These are phyloP conservation scores for Russula griseocarnosa DNA, from an alignment of 768 basidiomycete genomes.

Conservation along the genomic window DNA sequence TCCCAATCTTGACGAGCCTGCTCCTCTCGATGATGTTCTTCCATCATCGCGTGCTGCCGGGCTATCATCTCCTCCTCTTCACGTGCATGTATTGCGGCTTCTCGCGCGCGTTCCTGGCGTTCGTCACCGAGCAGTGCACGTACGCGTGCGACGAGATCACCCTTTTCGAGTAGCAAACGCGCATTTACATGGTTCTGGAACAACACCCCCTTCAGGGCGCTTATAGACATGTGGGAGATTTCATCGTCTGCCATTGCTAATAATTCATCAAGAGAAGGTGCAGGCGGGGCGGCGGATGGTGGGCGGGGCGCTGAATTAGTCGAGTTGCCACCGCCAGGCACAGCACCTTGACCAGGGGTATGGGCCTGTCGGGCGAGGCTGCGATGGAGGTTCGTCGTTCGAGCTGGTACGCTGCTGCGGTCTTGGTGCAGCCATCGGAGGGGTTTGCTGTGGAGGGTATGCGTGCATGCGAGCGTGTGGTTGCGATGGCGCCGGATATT, in stretches of 20 bases:
- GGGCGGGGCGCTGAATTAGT: slow-evolving; percentile 5
- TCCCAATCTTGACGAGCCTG: slow-evolving; percentile 30
- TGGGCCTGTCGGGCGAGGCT: slow-evolving; percentile 10
- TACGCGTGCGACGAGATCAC: slow-evolving; percentile 74
- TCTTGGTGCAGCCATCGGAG: slow-evolving; percentile 15
- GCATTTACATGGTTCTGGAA: slow-evolving; percentile 73
- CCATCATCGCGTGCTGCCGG: slow-evolving; percentile 27
- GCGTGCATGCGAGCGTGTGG: slow-evolving; percentile 27
- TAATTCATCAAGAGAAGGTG: slow-evolving; percentile 66
- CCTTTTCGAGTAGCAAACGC: slow-evolving; percentile 76
- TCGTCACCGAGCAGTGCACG: slow-evolving; percentile 61
- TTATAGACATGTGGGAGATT: slow-evolving; percentile 60
- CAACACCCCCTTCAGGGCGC: slow-evolving; percentile 71
- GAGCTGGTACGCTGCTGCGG: slow-evolving; percentile 2
- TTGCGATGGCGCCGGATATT: slow-evolving; percentile 30
- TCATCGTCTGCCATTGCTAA: slow-evolving; percentile 55
- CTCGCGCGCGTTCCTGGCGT: slow-evolving; percentile 48
- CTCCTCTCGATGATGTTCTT: slow-evolving; percentile 34
- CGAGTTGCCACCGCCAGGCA: slow-evolving; percentile 8
- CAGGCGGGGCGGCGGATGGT: slow-evolving; percentile 12
- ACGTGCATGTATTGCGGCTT: slow-evolving; percentile 39
- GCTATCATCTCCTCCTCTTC: slow-evolving; percentile 30
- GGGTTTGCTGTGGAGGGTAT: slow-evolving; percentile 26
- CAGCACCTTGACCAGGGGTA: slow-evolving; percentile 5
- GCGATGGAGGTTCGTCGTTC: neutral